Base-by-base conservation (phyloP, 345 rosid species). In the Kandelia obovata region DNA sequence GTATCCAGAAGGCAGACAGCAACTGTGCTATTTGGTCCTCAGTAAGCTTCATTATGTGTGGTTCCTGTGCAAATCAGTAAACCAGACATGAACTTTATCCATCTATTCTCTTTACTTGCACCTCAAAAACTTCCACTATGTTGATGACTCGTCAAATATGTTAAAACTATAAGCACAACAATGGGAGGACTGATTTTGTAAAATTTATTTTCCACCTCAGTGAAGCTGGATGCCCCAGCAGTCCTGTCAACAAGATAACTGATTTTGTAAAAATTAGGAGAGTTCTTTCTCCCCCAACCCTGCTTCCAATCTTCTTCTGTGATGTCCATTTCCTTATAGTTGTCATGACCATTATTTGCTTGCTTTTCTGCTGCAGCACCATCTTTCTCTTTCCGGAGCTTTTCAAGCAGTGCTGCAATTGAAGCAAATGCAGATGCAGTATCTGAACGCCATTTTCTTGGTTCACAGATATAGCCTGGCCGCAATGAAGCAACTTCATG, bases 1-100 rank as follows among this genome's bases (percentile, higher is more conserved):
- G 98, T 57, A 87, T 76, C 98, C 99, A 92, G 77, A 90, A 88
- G 60, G 92, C 88, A 65, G 98, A 95, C 51, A 92, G 81, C 81
- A 95, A 75, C 62, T 86, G 98, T 74, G 90, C 75, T 5, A 92
- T 83, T 83, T 95, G 98, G 81, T 95, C 99, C 80, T 95, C 99
- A 2, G 66, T 88, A 35, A 90, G 79, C 88, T 81, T 88, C 86
- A 90, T 77, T 71, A 86, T 68, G 64, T 71, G 82, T 2, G 93
- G 89, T 72, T 87, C 88, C 99, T 95, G 86, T 60, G 62, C 53
- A 68, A 76, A 71, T 66, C 30, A 76, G 56, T 43, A 27, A 57
- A 72, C 39, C 25, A 72, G 51, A 72, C 37, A 34, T 34, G 37
- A 6, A 7, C 2, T 34, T 34, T 9, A 34, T 34, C 37, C 37